A percentile compares a stretch with the other conserved stretches of the same genome.
Evolutionary conservation across 2,329 filamentous ascomycete species (phyloP).

Genomic region (Neofusicoccum laricinum): DNA sequence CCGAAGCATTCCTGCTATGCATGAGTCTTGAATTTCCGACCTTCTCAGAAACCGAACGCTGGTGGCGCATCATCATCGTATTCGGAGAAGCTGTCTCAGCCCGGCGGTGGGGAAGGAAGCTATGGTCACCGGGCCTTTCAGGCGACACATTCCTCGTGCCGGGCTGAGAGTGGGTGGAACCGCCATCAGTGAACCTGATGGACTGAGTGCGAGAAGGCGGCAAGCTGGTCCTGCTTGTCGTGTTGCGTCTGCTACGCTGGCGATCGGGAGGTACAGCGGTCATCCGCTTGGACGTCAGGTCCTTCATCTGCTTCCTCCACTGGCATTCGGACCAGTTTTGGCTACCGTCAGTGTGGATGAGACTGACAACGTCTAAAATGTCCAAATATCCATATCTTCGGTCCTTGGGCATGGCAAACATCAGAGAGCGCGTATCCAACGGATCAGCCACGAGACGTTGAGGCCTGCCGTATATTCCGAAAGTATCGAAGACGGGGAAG

Average conservation of each 20-base stretch:
- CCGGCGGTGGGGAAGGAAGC: slow-evolving; percentile 34
- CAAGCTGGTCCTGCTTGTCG: slow-evolving; percentile 40
- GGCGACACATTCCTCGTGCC: slow-evolving; percentile 45
- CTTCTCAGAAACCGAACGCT: slow-evolving; percentile 48
- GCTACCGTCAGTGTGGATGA: slow-evolving; percentile 78
- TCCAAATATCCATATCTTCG: slow-evolving; percentile 88
- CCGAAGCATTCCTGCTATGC: slow-evolving; percentile 29
- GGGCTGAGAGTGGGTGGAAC: slow-evolving; percentile 42
- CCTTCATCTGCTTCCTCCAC: slow-evolving; percentile 87
- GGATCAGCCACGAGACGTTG: slow-evolving; percentile 82
- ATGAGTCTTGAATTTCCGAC: slow-evolving; percentile 1
- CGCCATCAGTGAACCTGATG: slow-evolving; percentile 44
- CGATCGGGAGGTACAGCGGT: slow-evolving; percentile 34
- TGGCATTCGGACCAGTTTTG: slow-evolving; percentile 77
- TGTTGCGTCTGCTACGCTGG: slow-evolving; percentile 37
- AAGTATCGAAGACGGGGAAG: slow-evolving; percentile 92
- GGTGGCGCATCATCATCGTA: slow-evolving; percentile 36
- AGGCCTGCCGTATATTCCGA: slow-evolving; percentile 85
- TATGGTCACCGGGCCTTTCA: slow-evolving; percentile 26
- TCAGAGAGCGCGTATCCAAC: slow-evolving; percentile 81
- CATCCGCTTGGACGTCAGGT: slow-evolving; percentile 79
- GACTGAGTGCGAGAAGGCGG: slow-evolving; percentile 32
- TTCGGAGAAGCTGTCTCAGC: slow-evolving; percentile 43
- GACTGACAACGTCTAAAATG: slow-evolving; percentile 73
- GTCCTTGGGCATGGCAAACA: slow-evolving; percentile 96